These are phyloP conservation scores for Lathyrus sativus DNA, from an alignment of 306 rosid species.

Conservation along the genomic window DNA sequence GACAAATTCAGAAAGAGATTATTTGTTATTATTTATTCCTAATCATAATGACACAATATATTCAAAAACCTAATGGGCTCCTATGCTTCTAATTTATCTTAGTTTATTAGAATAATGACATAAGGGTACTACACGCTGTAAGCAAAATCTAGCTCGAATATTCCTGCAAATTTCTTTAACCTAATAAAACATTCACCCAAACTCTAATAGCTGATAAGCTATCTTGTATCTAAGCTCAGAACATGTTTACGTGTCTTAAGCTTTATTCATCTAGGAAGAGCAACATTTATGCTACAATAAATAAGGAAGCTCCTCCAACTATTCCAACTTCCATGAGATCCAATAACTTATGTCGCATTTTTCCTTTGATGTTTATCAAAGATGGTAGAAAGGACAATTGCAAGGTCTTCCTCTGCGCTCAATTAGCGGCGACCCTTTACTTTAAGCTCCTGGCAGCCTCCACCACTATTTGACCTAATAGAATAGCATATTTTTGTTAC, in stretches of 20 bases:
- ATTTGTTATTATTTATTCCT: not conserved
- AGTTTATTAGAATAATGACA: not conserved
- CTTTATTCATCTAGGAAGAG: too few relatives aligned
- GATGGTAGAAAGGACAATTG: too few relatives aligned
- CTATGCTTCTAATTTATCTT: not conserved
- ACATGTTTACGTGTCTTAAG: not conserved
- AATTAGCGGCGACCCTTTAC: too few relatives aligned
- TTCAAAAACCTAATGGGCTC: not conserved
- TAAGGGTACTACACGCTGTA: not conserved
- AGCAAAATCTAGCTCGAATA: not conserved
- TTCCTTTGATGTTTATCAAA: too few relatives aligned
- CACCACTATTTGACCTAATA: too few relatives aligned
- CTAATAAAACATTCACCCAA: not conserved
- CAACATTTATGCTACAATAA: not conserved
- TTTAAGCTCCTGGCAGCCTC: too few relatives aligned
- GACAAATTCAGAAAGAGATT: not conserved
- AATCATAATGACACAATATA: slow-evolving; percentile 9
- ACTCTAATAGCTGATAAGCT: not conserved
- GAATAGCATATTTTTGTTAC: too few relatives aligned
- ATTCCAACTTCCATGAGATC: not conserved
- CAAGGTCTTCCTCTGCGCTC: too few relatives aligned
- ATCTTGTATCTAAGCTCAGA: not conserved
- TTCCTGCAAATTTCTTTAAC: not conserved
- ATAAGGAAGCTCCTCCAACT: not conserved
- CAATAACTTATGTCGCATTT: not conserved